Base-by-base conservation (phyloP, 441 rosid genomes). In the Mallotus japonicus region DNA sequence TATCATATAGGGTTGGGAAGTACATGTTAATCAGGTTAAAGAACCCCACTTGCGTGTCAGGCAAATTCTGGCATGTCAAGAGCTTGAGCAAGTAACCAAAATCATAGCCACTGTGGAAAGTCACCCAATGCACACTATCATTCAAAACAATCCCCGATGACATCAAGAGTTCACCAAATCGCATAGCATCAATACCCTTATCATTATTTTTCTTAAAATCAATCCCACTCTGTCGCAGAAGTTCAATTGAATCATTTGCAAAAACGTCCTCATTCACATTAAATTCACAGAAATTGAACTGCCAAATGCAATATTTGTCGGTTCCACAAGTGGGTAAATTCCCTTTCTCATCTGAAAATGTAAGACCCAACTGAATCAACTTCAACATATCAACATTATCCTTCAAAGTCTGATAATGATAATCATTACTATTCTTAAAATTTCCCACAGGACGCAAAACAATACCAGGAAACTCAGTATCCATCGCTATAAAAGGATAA, bases 101-200 rank as follows among this genome's bases (percentile, higher is more conserved):
- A 87, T 89, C 95, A 77, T 88, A 88, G 5, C 85, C 89, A 37
- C 97, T 82, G n/a, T 92, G 97, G 80, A 92, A 92, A 1, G 97
- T 90, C 37, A 90, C 88, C 95, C 97, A 90, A 24, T 83, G 86
- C 68, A 90, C 78, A 42, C 40, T 54, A 13, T 83, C 86, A 76
- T 86, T 87, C 81, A 92, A 77, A 71, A 92, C 91, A 2, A 88
- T 72, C 42, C 92, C 93, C 0, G 93, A 92, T 0, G 92, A 80
- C 83, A 84, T 87, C 62, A 92, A 62, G 3, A 89, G 87, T 77
- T 85, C 87, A 3, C 86, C 87, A n/a, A 92, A 92, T 44, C 72
- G 74, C 13, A 1, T 58, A 0, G 90, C 86, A 51, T 87, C 87
- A 12, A 92, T 77, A 5, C 97, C 95, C 68, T 58, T 71, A 20